A percentile compares a stretch with the other conserved stretches of the same genome.
phyloP scores from a whole-genome alignment of 331 rosid species.

The Quercus lobata region DNA sequence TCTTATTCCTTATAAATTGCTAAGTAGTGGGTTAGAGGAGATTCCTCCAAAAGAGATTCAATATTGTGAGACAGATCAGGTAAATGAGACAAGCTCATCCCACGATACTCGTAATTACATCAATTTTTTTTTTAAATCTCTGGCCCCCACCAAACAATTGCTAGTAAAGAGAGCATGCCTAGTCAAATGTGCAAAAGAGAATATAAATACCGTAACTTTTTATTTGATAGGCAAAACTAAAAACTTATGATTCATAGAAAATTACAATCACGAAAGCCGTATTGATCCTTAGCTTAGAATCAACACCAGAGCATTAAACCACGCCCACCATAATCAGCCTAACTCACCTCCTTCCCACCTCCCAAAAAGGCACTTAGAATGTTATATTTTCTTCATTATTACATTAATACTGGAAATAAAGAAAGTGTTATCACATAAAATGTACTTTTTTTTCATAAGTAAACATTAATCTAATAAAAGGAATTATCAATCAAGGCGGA shows the following conservation, averaged over 20 bases:
- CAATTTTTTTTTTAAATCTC: not conserved
- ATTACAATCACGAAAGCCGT: not conserved
- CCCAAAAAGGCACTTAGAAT: not conserved
- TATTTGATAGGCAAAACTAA: too few relatives aligned
- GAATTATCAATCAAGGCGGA: too few relatives aligned
- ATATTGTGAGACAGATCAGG: not conserved
- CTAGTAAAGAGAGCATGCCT: not conserved
- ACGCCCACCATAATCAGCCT: not conserved
- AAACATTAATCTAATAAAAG: too few relatives aligned
- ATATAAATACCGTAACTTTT: too few relatives aligned
- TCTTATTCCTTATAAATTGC: too few relatives aligned
- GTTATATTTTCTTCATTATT: not conserved
- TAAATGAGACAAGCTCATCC: not conserved
- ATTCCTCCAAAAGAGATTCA: not conserved
- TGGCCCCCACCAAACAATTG: not conserved
- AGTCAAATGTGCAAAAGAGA: not conserved
- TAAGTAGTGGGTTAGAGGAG: too few relatives aligned
- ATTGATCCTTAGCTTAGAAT: not conserved
- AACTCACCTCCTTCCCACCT: not conserved
- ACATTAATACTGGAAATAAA: too few relatives aligned
- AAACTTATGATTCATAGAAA: not conserved
- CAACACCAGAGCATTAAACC: not conserved
- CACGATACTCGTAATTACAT: not conserved
- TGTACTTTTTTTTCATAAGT: too few relatives aligned
- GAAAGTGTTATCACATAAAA: too few relatives aligned